Evolutionary conservation across 2,329 filamentous ascomycete genomes (phyloP).

Genomic region (Pseudocercospora macadamiae): DNA sequence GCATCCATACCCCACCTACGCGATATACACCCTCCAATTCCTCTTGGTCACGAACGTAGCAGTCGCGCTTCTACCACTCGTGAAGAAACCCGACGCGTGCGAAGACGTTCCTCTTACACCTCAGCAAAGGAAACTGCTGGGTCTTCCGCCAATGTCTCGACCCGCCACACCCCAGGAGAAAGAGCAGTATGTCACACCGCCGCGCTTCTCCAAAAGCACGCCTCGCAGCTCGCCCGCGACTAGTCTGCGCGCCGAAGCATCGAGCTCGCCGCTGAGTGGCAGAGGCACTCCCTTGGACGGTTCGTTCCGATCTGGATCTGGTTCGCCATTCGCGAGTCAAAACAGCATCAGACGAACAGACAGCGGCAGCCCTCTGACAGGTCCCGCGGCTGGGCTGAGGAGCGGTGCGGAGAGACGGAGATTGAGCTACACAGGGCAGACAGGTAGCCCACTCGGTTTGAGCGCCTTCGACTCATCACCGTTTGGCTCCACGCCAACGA

Average conservation of each 20-base stretch:
- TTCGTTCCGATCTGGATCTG: slow-evolving; percentile 25
- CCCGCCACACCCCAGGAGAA: slow-evolving; percentile 68
- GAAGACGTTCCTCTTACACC: slow-evolving; percentile 88
- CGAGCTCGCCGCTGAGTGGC: slow-evolving; percentile 62
- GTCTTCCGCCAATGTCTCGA: slow-evolving; percentile 68
- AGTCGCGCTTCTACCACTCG: slow-evolving; percentile 70
- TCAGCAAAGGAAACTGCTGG: slow-evolving; percentile 82
- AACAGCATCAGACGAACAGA: slow-evolving; percentile 15
- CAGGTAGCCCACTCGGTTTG: slow-evolving; percentile 57
- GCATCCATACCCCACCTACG: slow-evolving; percentile 40
- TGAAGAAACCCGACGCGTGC: slow-evolving; percentile 74
- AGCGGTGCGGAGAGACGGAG: slow-evolving; percentile 51
- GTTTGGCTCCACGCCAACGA: slow-evolving; percentile 32
- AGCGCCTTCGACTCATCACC: slow-evolving; percentile 33
- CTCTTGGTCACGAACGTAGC: slow-evolving; percentile 65
- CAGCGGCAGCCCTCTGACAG: slow-evolving; percentile 14
- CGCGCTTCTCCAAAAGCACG: slow-evolving; percentile 77
- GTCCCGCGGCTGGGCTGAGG: slow-evolving; percentile 10
- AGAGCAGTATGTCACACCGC: slow-evolving; percentile 80
- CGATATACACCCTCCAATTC: slow-evolving; percentile 56
- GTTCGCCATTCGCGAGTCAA: slow-evolving; percentile 11
- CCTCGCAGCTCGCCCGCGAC: slow-evolving; percentile 61
- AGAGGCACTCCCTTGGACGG: slow-evolving; percentile 43
- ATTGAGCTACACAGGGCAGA: slow-evolving; percentile 60
- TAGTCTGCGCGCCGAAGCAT: slow-evolving; percentile 41